These are phyloP conservation scores for Tetracladium maxilliforme DNA, from an alignment of 2,329 filamentous ascomycete species.

Conservation along the genomic window DNA sequence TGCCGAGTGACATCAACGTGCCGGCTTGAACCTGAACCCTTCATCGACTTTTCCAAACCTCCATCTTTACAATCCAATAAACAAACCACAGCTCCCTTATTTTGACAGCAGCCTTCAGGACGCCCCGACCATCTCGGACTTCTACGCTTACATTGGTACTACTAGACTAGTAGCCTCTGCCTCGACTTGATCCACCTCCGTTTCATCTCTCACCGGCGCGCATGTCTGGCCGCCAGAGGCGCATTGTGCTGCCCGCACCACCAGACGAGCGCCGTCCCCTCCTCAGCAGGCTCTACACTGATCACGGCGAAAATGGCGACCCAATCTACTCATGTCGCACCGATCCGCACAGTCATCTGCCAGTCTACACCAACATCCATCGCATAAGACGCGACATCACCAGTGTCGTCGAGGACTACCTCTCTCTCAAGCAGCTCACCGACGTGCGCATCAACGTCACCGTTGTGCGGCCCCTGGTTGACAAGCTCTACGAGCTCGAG, in stretches of 20 bases:
- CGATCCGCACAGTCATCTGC: slow-evolving; percentile 28
- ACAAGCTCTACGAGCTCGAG: slow-evolving; percentile 64
- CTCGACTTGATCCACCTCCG: not conserved
- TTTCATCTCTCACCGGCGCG: not conserved
- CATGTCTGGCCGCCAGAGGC: not conserved
- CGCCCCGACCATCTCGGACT: too few species aligned
- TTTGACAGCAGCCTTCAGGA: too few species aligned
- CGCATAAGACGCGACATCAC: slow-evolving; percentile 47
- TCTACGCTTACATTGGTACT: too few species aligned
- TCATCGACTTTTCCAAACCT: too few species aligned
- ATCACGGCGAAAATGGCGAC: not conserved
- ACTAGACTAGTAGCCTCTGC: not conserved
- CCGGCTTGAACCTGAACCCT: too few species aligned
- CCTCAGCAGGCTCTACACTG: too few species aligned
- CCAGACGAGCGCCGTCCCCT: too few species aligned
- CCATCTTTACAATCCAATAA: too few species aligned
- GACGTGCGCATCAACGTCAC: slow-evolving; percentile 71
- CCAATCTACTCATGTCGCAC: too few species aligned
- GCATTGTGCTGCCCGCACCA: not conserved
- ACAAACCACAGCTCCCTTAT: too few species aligned
- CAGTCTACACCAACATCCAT: slow-evolving; percentile 68
- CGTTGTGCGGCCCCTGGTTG: slow-evolving; percentile 69
- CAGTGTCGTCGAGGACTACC: slow-evolving; percentile 45
- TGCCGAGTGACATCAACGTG: too few species aligned
- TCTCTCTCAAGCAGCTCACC: slow-evolving; percentile 57